Conservation (phyloP, 371 early-diverging fungal species). For the Lichtheimia ramosa region DNA sequence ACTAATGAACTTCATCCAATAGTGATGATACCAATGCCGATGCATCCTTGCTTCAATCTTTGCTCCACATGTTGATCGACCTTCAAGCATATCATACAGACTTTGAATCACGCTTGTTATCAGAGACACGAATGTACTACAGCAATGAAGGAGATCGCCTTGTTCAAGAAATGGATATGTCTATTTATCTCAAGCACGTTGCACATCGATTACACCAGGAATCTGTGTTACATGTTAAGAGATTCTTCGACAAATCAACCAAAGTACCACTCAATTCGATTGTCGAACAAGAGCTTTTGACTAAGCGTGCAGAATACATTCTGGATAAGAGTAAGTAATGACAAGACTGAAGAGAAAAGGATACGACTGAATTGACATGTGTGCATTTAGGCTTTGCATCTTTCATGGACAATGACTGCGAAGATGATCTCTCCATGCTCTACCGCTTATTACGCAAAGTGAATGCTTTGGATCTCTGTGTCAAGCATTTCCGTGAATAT, state of each 20-base stretch:
- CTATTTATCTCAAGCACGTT: conserved; percentile 68
- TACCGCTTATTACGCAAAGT: conserved; percentile 46
- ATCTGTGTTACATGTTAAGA: conserved; percentile 59
- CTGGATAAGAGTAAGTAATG: conserved; percentile 58
- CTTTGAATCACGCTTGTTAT: conserved; percentile 71
- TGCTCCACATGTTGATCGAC: conserved; percentile 79
- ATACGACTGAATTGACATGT: not conserved
- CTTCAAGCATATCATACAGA: conserved; percentile 70
- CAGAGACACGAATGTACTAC: conserved; percentile 69
- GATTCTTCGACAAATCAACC: conserved; percentile 78
- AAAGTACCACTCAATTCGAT: conserved; percentile 62
- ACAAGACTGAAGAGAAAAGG: not conserved
- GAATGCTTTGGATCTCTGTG: conserved; percentile 30
- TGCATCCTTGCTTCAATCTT: conserved; percentile 54
- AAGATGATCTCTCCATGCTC: conserved; percentile 64
- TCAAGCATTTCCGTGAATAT: conserved; percentile 31
- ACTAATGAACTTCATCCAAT: not conserved
- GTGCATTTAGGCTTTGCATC: conserved; percentile 51
- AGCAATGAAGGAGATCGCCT: conserved; percentile 63
- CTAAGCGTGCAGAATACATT: conserved; percentile 62
- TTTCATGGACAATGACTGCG: conserved; percentile 59
- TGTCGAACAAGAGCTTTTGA: conserved; percentile 69
- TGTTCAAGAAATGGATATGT: conserved; percentile 55
- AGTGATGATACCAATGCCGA: conserved; percentile 52
- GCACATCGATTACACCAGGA: conserved; percentile 73